Evolutionary conservation across 2,329 filamentous ascomycete species (phyloP), one percentile per base, ranked within the genome.

Genomic region (Fusarium albosuccineum): DNA sequence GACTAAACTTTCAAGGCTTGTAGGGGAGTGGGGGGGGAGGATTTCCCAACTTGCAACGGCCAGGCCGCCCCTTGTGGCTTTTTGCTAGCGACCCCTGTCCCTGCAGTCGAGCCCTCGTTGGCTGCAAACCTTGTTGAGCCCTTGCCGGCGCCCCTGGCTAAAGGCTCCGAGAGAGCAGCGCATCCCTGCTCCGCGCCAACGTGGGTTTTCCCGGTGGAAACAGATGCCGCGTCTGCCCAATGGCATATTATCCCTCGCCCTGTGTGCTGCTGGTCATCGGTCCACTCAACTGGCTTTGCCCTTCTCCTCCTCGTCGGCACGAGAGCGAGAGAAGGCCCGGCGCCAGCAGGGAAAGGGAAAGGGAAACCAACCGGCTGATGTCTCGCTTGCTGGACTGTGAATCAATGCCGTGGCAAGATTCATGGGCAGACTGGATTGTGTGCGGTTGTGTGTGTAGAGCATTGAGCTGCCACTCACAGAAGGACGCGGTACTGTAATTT

Each of bases 81-180:
- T 55, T 39, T 56, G 26, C 40, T 33, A 41, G 26, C 27, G 14
- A 13, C 44, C 66, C 66, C 37, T 68, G 62, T 54, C 62, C 66
- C 37, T 63, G 57, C 10, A 34, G 29, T 9, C 10, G 9, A 17
- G 7, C 27, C 16, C 39, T 53, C 27, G 29, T 69, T 68, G 66
- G 68, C 39, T 51, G 30, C 39, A 22, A 40, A 46, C 22, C 54
- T 49, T 63, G 51, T 30, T 36, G 39, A 27, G 30, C 50, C 36
- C 42, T 16, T 29, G 39, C 37, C 41, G 29, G 39, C 29, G 33
- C 62, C 70, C 70, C 70, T 72, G 70, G 70, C 63, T 69, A 70
- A 60, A 22, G 48, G 42, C 60, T 29, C 52, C 49, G 60, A 64
- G 57, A 70, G 46, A 66, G 62, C 59, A 64, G 57, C 46, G 52